Percentiles rank a stretch among this genome's conserved stretches.
These are phyloP conservation scores for Stemphylium lycopersici DNA, from an alignment of 2,329 filamentous ascomycete species.

Conservation along the genomic window DNA sequence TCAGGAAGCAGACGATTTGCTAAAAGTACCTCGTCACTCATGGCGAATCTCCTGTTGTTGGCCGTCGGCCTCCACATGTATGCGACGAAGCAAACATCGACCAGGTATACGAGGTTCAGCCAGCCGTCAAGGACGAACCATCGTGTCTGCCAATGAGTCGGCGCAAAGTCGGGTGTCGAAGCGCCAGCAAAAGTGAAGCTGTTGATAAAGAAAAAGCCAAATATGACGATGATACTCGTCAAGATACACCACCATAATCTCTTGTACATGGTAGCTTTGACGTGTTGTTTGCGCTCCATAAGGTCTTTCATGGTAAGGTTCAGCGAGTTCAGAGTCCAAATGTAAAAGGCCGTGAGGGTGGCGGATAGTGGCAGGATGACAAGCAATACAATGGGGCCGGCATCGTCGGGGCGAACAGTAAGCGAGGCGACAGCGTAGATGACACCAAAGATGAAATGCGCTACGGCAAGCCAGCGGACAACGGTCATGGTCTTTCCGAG, in stretches of 20 bases:
- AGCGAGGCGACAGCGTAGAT: slow-evolving; percentile 92
- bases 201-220: slow-evolving; percentile 98
- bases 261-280: slow-evolving; percentile 95
- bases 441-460: slow-evolving; percentile 93
- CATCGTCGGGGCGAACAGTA: slow-evolving; percentile 85
- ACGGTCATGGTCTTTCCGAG: slow-evolving; percentile 93
- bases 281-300: slow-evolving; percentile 89
- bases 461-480: slow-evolving; percentile 86
- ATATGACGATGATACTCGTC: slow-evolving; percentile 90
- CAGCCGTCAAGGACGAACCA: slow-evolving; percentile 98
- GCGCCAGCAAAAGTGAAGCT: slow-evolving; percentile 91
- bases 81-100: slow-evolving; percentile 89
- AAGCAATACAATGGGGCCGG: slow-evolving; percentile 86
- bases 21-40: slow-evolving; percentile 84
- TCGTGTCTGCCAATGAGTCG: slow-evolving; percentile 93
- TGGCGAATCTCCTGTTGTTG: slow-evolving; percentile 96
- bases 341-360: slow-evolving; percentile 94
- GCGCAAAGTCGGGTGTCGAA: slow-evolving; percentile 85
- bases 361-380: slow-evolving; percentile 91
- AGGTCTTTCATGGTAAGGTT: slow-evolving; percentile 96
- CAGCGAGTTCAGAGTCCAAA: slow-evolving; percentile 97
- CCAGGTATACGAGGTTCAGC: slow-evolving; percentile 95
- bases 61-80: slow-evolving; percentile 96
- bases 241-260: slow-evolving; percentile 99
- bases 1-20: background rate